phyloP scores from a whole-genome alignment of 1,139 yeast species.

The Hyphopichia pseudoburtonii region DNA sequence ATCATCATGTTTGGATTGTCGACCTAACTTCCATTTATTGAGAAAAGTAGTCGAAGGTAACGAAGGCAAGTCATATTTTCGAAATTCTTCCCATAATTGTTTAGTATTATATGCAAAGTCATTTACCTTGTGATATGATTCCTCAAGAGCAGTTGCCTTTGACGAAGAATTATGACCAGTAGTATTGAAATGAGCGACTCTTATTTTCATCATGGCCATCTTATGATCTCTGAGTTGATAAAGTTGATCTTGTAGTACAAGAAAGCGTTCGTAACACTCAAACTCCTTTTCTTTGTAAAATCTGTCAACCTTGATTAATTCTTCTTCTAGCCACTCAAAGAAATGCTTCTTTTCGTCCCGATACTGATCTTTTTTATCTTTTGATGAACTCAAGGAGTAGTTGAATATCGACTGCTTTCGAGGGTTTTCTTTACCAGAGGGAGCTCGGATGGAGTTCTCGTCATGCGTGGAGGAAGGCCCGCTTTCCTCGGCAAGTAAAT shows the following conservation, averaged over 20 bases:
- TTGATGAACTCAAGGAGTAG: slow-evolving; percentile 18
- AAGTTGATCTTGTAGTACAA: slow-evolving; percentile 67
- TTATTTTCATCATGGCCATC: slow-evolving; percentile 13
- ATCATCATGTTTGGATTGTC: slow-evolving; percentile 4
- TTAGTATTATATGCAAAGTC: slow-evolving; percentile 35
- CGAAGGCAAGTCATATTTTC: slow-evolving; percentile 55
- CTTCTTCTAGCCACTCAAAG: slow-evolving; percentile 58
- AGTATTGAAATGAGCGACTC: slow-evolving; percentile 11
- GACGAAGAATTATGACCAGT: background rate
- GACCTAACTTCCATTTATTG: slow-evolving; percentile 18
- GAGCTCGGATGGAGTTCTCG: background rate
- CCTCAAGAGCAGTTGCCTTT: background rate
- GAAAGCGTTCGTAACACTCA: slow-evolving; percentile 59
- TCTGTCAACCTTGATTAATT: slow-evolving; percentile 56
- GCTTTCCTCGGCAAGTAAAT: background rate
- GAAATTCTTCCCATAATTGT: slow-evolving; percentile 32
- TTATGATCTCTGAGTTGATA: slow-evolving; percentile 61
- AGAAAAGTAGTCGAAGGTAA: slow-evolving; percentile 53
- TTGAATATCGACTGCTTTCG: slow-evolving; percentile 22
- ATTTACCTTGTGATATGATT: slow-evolving; percentile 15
- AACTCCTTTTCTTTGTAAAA: slow-evolving; percentile 64
- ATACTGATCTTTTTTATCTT: slow-evolving; percentile 19
- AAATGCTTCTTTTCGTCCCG: slow-evolving; percentile 46
- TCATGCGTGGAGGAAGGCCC: background rate
- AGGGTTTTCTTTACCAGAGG: too few species aligned